Evolutionary conservation across 495 filamentous ascomycete species (phyloP).

Genomic region (Aspergillus sclerotiicarbonarius): DNA sequence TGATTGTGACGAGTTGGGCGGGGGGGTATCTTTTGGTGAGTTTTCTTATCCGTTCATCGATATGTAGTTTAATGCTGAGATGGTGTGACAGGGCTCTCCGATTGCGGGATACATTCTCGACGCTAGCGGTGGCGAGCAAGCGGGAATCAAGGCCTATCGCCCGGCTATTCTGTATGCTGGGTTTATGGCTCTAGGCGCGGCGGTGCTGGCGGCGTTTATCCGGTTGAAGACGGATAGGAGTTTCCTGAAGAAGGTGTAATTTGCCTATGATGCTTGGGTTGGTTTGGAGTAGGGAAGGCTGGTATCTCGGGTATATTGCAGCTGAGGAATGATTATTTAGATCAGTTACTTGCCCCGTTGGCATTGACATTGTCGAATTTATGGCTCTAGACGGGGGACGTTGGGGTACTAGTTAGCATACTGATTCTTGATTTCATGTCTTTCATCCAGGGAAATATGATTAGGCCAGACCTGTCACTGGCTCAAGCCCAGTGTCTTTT

Average conservation of each 20-base stretch:
- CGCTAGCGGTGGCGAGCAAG: slow-evolving; percentile 48
- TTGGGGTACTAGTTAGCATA: too few species aligned
- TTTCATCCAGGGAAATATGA: too few species aligned
- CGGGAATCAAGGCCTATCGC: slow-evolving; percentile 48
- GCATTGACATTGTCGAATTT: too few species aligned
- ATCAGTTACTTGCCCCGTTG: too few species aligned
- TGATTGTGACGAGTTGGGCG: slow-evolving; percentile 60
- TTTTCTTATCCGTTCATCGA: slow-evolving; percentile 1
- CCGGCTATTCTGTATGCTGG: slow-evolving; percentile 60
- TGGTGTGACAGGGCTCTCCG: slow-evolving; percentile 46
- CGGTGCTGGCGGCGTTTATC: background rate
- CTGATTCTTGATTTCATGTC: too few species aligned
- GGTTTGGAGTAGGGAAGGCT: background rate
- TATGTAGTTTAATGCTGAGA: slow-evolving; percentile 11
- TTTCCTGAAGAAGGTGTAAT: background rate
- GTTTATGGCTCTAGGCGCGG: slow-evolving; percentile 31
- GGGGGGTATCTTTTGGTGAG: slow-evolving; percentile 57
- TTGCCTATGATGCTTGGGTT: too few species aligned
- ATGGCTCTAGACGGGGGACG: too few species aligned
- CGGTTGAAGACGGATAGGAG: background rate
- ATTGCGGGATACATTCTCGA: slow-evolving; percentile 59
- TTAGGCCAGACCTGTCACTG: too few species aligned
- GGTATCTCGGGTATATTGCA: too few species aligned
- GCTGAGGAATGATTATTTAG: too few species aligned
- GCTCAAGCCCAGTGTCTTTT: too few species aligned